phyloP scores from a whole-genome alignment of 148 eudicot species.

The Rhododendron ferrugineum region DNA sequence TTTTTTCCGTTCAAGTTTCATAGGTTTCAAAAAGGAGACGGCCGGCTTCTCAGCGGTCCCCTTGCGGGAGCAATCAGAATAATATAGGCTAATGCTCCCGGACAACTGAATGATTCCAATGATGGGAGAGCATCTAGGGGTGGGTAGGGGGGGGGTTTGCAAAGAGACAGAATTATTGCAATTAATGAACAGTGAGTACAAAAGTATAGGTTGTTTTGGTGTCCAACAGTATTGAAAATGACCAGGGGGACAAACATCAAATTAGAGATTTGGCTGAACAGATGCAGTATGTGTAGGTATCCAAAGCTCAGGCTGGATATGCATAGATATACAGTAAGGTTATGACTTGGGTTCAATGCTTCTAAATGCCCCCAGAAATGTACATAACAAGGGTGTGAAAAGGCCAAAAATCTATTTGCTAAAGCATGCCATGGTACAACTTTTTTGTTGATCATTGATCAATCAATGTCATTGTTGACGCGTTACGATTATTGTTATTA shows the following conservation, averaged over 20 bases:
- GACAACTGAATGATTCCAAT: neutral
- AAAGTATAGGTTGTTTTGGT: neutral
- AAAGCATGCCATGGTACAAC: neutral
- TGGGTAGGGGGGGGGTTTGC: neutral
- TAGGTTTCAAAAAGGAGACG: no score
- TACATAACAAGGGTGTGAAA: neutral
- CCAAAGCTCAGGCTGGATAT: neutral
- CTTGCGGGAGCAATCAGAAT: neutral
- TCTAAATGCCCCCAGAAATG: neutral
- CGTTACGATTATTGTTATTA: neutral
- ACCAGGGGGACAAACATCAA: neutral
- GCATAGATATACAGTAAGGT: neutral
- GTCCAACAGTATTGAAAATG: neutral
- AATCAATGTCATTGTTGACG: neutral
- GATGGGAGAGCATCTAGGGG: neutral
- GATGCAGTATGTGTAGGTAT: neutral
- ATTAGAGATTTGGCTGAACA: neutral
- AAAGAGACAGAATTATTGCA: neutral
- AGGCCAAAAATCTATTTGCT: neutral
- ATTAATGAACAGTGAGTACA: neutral
- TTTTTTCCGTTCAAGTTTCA: no score
- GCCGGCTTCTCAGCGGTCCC: neutral
- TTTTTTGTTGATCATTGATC: neutral
- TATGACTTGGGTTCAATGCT: neutral
- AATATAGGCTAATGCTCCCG: neutral